These are phyloP conservation scores for Paecilomyces variotii DNA, from an alignment of 2,329 filamentous ascomycete genomes.

Conservation along the genomic window DNA sequence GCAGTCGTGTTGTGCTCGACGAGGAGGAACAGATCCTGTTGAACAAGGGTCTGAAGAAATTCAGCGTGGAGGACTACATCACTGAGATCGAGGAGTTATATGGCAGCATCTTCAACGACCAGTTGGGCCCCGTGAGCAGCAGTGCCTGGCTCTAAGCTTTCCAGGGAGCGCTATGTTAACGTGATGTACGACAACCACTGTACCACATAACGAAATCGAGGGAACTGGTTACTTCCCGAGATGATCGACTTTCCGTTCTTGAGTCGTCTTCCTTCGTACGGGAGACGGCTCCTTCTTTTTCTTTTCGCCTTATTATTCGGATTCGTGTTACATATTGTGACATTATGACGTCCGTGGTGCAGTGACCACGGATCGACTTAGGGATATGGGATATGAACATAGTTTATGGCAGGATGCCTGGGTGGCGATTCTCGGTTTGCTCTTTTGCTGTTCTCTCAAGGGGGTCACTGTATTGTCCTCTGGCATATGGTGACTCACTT, in stretches of 20 bases:
- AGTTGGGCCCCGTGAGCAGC: conserved; percentile 24
- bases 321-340: background rate
- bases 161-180: background rate
- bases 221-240: background rate
- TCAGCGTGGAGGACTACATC: conserved; percentile 75
- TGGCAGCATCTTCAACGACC: conserved; percentile 50
- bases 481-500: background rate
- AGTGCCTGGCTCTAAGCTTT: conserved; percentile 33
- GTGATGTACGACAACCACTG: background rate
- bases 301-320: background rate
- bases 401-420: background rate
- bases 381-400: conserved; percentile 1
- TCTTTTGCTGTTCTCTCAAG: background rate
- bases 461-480: background rate
- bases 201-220: background rate
- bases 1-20: conserved; percentile 54
- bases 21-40: conserved; percentile 66
- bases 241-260: background rate
- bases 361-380: background rate
- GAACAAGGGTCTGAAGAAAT: conserved; percentile 62
- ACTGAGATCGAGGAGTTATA: conserved; percentile 67
- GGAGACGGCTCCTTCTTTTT: background rate
- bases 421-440: background rate
- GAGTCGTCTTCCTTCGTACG: background rate
- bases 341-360: background rate